These are phyloP conservation scores for Echites panduratus DNA, from an alignment of 257 asterid species.

Conservation along the genomic window DNA sequence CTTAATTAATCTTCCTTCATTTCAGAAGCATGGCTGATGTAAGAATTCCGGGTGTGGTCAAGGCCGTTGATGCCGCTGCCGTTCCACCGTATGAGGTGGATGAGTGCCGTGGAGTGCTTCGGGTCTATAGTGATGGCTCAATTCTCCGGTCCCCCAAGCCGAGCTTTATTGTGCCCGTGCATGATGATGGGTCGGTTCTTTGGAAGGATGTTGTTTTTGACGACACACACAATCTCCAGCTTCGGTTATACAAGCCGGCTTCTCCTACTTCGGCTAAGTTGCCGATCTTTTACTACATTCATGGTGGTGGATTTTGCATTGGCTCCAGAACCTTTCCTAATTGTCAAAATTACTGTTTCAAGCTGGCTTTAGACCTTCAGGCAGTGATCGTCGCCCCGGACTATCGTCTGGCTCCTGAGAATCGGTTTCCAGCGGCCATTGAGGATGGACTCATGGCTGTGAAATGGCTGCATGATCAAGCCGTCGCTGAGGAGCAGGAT, in stretches of 20 bases:
- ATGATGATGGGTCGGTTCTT: constrained; percentile 55
- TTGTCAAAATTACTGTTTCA: constrained; percentile 71
- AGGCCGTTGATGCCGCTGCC: neutral
- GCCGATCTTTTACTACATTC: constrained; percentile 63
- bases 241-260: constrained; percentile 70
- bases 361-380: constrained; percentile 55
- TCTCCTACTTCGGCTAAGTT: constrained; percentile 32
- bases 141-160: constrained; percentile 51
- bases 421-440: constrained; percentile 66
- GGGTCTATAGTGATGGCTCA: constrained; percentile 63
- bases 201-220: constrained; percentile 63
- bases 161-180: constrained; percentile 41
- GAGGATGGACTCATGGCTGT: constrained; percentile 59
- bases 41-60: neutral
- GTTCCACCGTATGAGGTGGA: constrained; percentile 48
- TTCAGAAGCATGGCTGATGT: neutral
- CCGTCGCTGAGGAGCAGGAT: constrained; percentile 38
- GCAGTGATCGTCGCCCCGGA: constrained; percentile 63
- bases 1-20: neutral
- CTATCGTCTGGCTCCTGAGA: constrained; percentile 67
- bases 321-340: constrained; percentile 73
- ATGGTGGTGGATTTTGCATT: constrained; percentile 77
- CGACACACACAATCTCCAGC: constrained; percentile 40
- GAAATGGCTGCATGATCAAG: constrained; percentile 62
- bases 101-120: constrained; percentile 65